Conservation (phyloP, 129 eudicot genomes). For the Pulicaria dysenterica region DNA sequence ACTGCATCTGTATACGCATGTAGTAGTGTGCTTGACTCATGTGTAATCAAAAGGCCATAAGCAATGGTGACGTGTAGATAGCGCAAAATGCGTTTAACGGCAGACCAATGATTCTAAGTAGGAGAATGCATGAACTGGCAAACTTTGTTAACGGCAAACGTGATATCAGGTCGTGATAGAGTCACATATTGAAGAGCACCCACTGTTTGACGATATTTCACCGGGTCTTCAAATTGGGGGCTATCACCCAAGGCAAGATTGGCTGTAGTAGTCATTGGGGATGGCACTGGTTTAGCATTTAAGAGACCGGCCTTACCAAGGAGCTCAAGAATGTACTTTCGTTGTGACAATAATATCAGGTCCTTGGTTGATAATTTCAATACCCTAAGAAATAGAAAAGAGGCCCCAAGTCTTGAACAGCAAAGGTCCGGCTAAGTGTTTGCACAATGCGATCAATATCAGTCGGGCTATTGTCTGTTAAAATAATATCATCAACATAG, state of each 20-base stretch:
- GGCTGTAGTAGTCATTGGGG: background rate
- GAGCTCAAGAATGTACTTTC: background rate
- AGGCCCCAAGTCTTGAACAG: background rate
- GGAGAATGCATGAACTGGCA: slow-evolving; percentile 11
- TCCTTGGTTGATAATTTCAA: background rate
- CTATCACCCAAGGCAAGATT: too few species aligned
- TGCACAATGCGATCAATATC: too few species aligned
- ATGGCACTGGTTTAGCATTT: background rate
- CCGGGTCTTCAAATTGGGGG: too few species aligned
- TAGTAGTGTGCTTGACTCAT: background rate
- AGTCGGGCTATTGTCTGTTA: too few species aligned
- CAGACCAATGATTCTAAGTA: background rate
- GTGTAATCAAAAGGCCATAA: too few species aligned
- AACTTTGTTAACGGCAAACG: background rate
- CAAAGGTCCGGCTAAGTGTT: too few species aligned
- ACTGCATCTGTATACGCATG: background rate
- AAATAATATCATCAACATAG: too few species aligned
- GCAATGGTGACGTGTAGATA: background rate
- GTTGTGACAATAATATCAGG: background rate
- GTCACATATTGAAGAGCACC: slow-evolving; percentile 1
- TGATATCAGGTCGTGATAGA: background rate
- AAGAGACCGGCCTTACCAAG: background rate
- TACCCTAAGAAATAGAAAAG: background rate
- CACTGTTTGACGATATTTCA: too few species aligned
- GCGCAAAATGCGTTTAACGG: background rate